Evolutionary conservation across 1,139 yeast species (phyloP).

Genomic region (Kluyveromyces sp.): DNA sequence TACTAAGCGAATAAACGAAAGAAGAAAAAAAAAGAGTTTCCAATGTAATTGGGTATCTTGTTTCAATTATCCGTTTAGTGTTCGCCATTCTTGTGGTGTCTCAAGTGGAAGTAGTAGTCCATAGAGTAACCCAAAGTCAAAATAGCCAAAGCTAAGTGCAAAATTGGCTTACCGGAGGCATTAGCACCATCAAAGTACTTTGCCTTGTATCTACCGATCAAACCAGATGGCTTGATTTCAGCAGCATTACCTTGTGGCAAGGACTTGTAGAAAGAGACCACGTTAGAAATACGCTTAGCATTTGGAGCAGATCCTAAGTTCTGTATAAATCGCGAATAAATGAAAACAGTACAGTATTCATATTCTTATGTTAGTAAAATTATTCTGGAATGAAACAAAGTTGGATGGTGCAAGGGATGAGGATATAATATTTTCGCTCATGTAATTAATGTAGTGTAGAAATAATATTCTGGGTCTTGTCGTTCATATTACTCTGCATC

Average conservation of each 20-base stretch:
- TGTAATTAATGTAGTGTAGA: too few relatives aligned
- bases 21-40: background rate
- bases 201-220: constrained; percentile 69
- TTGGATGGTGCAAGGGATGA: too few relatives aligned
- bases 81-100: constrained; percentile 43
- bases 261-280: constrained; percentile 90
- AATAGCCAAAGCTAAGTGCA: constrained; percentile 69
- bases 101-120: constrained; percentile 87
- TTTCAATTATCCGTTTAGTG: constrained; percentile 8
- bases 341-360: background rate
- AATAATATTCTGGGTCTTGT: too few relatives aligned
- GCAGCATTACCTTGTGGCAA: constrained; percentile 93
- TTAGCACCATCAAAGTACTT: constrained; percentile 73
- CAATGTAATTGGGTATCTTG: background rate
- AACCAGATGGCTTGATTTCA: constrained; percentile 54
- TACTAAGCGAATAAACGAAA: too few relatives aligned
- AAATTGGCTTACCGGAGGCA: constrained; percentile 72
- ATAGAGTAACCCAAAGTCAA: constrained; percentile 78
- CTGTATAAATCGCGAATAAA: constrained; percentile 30
- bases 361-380: background rate
- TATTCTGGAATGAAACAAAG: too few relatives aligned
- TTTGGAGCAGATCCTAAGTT: constrained; percentile 93
- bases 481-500: too few relatives aligned
- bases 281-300: constrained; percentile 94
- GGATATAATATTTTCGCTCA: too few relatives aligned